phyloP scores from a whole-genome alignment of 2,329 filamentous ascomycete genomes.

The Phaeophleospora eucalypticola region DNA sequence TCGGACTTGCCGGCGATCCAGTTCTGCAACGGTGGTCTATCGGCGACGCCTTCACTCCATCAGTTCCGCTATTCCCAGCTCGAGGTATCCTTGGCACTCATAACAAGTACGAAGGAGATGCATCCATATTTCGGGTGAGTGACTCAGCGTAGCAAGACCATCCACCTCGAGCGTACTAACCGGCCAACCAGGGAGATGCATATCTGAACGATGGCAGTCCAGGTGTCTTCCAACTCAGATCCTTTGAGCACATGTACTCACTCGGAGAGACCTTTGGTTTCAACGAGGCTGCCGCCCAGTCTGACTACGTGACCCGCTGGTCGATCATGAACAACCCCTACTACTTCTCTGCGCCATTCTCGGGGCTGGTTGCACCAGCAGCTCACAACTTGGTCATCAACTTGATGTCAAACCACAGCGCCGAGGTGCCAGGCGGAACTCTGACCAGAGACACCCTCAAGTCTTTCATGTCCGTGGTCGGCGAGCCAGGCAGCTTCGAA shows the following conservation, averaged over 20 bases:
- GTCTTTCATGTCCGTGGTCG: slow-evolving; percentile 21
- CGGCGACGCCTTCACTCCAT: slow-evolving; percentile 19
- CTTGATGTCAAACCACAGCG: slow-evolving; percentile 26
- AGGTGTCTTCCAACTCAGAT: slow-evolving; percentile 15
- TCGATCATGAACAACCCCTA: slow-evolving; percentile 30
- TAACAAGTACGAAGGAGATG: slow-evolving; percentile 35
- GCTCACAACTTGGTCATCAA: slow-evolving; percentile 26
- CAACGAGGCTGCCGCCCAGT: slow-evolving; percentile 13
- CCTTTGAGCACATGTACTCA: not conserved
- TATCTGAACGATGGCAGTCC: slow-evolving; percentile 19
- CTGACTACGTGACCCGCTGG: slow-evolving; percentile 12
- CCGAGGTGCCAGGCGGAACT: slow-evolving; percentile 20
- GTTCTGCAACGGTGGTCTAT: slow-evolving; percentile 24
- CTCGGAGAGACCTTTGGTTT: slow-evolving; percentile 9
- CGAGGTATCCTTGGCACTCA: slow-evolving; percentile 27
- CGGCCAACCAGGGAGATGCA: slow-evolving; percentile 17
- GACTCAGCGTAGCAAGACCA: too few species aligned
- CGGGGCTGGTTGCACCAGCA: slow-evolving; percentile 21
- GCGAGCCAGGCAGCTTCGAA: slow-evolving; percentile 21
- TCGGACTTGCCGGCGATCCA: slow-evolving; percentile 20
- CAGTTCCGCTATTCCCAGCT: slow-evolving; percentile 11
- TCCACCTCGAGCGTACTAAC: too few species aligned
- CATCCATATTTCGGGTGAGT: slow-evolving; percentile 16
- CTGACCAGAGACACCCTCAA: slow-evolving; percentile 19
- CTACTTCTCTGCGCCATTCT: slow-evolving; percentile 29